Evolutionary conservation across 306 rosid genomes (phyloP).

Genomic region (Casuarina cunninghamiana): DNA sequence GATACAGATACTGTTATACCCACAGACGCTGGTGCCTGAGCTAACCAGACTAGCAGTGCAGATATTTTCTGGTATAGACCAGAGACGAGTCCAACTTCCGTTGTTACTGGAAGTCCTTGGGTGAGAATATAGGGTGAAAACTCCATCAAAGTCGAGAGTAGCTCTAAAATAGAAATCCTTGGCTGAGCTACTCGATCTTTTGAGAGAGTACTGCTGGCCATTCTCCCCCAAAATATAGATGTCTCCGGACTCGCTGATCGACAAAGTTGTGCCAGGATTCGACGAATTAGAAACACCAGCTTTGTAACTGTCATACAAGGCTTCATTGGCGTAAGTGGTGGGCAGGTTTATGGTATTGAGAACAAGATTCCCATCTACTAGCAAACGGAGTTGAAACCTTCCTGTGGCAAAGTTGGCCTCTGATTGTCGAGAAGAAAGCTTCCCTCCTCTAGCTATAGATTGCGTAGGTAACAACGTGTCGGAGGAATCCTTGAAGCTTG

Average conservation of each 20-base stretch:
- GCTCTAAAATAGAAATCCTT: too few relatives aligned
- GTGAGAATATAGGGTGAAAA: too few relatives aligned
- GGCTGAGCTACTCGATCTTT: too few relatives aligned
- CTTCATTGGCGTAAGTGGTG: conserved; percentile 10
- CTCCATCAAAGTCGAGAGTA: too few relatives aligned
- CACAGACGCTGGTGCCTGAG: too few relatives aligned
- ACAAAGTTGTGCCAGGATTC: conserved; percentile 11
- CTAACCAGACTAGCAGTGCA: too few relatives aligned
- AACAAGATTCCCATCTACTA: conserved; percentile 37
- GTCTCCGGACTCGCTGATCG: conserved; percentile 34
- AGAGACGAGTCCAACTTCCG: too few relatives aligned
- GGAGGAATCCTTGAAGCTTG: too few relatives aligned
- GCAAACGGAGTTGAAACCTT: conserved; percentile 25
- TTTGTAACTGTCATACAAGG: conserved; percentile 8
- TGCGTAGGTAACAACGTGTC: too few relatives aligned
- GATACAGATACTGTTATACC: conserved; percentile 6
- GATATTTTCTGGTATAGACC: too few relatives aligned
- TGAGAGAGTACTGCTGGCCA: neutral
- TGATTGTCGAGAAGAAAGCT: neutral
- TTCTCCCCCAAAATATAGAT: conserved; percentile 30
- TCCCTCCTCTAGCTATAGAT: too few relatives aligned
- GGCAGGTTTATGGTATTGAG: conserved; percentile 13
- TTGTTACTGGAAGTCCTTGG: too few relatives aligned
- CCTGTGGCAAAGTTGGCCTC: conserved; percentile 26
- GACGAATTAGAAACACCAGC: conserved; percentile 18